Base-by-base conservation (phyloP, 2,329 filamentous ascomycete genomes). In the Aspergillus chevalieri region DNA sequence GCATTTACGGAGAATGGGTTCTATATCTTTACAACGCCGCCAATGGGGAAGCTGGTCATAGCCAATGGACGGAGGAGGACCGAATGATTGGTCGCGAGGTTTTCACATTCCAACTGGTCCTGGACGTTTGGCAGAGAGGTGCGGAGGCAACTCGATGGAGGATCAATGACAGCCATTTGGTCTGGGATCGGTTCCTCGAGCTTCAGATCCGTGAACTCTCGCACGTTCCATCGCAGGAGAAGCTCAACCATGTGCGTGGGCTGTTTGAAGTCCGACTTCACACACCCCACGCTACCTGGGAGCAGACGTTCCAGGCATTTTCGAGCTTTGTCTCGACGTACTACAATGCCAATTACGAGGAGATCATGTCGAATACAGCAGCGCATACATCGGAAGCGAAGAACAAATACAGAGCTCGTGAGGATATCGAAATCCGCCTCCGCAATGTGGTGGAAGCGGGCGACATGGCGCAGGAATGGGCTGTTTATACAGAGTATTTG, bases 401-500 rank as follows among this genome's bases (percentile, higher is more conserved):
- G 57, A 69, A 75, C 9, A 73, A 77, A 48, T 80, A 78, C 50
- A 62, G 64, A 12, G 66, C 77, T 15, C 79, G 82, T 30, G 78
- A 80, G 50, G 65, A 73, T 17, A 74, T 78, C 51, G 82, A 85
- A 59, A 68, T 75, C 47, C 73, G 74, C 41, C 61, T 85, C 24
- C 71, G 74, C 43, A 73, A 75, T 47, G 78, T 79, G 1, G 64
- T 72, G 24, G 72, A 78, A 41, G 67, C 72, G n/a, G 73, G 72
- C 30, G 80, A 85, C 54, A 70, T 66, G 48, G 65, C 67, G n/a
- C 68, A 72, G 7, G 77, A 83, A 52, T 81, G 79, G 66, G 66
- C 68, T 17, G 69, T 75, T 3, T 79, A 79, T 54, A 70, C 68
- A 4, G 81, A 86, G 48, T 98, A 98, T 61, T 74, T 97, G 15